Conservation (phyloP, 345 rosid species). For the Garcia nutans region DNA sequence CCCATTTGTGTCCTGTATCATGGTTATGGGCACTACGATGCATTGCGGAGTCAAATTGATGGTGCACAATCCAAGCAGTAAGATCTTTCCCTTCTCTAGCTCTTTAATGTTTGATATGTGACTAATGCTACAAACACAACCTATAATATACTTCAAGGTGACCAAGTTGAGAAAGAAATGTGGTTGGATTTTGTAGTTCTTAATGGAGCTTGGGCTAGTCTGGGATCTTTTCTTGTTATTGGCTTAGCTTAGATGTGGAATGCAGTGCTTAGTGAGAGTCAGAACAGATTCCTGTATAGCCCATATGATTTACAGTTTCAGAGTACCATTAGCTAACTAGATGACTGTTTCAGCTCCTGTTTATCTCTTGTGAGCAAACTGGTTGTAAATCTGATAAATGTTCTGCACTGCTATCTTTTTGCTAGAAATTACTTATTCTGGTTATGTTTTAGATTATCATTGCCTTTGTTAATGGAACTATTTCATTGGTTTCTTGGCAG, state of each 20-base stretch:
- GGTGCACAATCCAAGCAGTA: conserved; percentile 36
- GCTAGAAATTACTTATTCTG: neutral
- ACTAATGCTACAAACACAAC: neutral
- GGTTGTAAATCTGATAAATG: neutral
- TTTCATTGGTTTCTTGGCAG: conserved; percentile 27
- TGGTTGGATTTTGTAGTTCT: neutral
- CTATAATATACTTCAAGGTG: too few species aligned
- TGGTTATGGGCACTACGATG: conserved; percentile 66
- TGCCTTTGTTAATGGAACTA: neutral
- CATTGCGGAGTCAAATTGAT: conserved; percentile 30
- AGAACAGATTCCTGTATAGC: neutral
- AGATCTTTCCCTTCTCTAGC: conserved; percentile 25
- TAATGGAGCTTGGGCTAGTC: neutral
- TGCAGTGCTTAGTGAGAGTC: neutral
- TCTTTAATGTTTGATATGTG: neutral
- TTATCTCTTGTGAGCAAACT: neutral
- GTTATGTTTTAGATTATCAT: neutral
- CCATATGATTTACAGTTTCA: neutral
- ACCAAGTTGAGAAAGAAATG: too few species aligned
- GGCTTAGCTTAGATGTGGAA: neutral
- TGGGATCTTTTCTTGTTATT: neutral
- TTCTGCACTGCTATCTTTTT: neutral
- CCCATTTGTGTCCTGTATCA: conserved; percentile 58
- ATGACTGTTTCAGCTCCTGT: neutral
- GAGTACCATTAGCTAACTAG: neutral